phyloP scores from a whole-genome alignment of 805 yeast species.

The Wilhelminamyces savonicus region DNA sequence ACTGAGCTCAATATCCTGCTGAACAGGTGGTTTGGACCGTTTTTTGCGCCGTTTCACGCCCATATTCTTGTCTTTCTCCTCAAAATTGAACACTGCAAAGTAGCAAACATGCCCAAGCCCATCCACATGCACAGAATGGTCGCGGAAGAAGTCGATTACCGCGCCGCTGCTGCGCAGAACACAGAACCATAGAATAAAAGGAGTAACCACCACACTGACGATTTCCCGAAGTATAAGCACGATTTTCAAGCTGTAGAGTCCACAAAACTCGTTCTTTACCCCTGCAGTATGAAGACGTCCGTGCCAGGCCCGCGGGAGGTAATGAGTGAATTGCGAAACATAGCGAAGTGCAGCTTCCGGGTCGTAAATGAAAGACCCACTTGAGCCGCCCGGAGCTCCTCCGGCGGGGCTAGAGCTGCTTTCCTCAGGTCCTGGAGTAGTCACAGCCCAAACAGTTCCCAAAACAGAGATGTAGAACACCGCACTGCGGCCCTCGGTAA shows the following conservation, averaged over 20 bases:
- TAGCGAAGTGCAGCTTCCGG: conserved; percentile 82
- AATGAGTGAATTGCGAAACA: conserved; percentile 85
- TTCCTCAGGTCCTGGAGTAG: no score
- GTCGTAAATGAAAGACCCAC: conserved; percentile 55
- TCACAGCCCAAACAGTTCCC: conserved; percentile 83
- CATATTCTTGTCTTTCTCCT: conserved; percentile 46
- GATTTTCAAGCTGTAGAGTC: conserved; percentile 67
- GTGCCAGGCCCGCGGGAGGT: conserved; percentile 82
- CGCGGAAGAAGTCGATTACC: conserved; percentile 87
- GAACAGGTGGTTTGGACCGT: conserved; percentile 2
- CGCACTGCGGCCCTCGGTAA: conserved; percentile 73
- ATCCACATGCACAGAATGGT: conserved; percentile 83
- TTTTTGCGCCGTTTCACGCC: conserved; percentile 16
- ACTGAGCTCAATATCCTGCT: conserved; percentile 10
- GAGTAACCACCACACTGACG: conserved; percentile 75
- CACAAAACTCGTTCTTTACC: conserved; percentile 78
- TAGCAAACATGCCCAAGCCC: conserved; percentile 93
- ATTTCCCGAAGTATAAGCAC: conserved; percentile 70
- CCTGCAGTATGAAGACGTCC: conserved; percentile 77
- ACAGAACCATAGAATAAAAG: conserved; percentile 83
- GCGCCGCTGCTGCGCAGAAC: conserved; percentile 67
- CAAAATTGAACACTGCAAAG: conserved; percentile 87
- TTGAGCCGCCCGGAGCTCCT: no score
- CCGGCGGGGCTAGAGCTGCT: no score
- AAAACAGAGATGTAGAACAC: conserved; percentile 82